phyloP scores from a whole-genome alignment of 345 rosid species.

The Eucalyptus marginata region DNA sequence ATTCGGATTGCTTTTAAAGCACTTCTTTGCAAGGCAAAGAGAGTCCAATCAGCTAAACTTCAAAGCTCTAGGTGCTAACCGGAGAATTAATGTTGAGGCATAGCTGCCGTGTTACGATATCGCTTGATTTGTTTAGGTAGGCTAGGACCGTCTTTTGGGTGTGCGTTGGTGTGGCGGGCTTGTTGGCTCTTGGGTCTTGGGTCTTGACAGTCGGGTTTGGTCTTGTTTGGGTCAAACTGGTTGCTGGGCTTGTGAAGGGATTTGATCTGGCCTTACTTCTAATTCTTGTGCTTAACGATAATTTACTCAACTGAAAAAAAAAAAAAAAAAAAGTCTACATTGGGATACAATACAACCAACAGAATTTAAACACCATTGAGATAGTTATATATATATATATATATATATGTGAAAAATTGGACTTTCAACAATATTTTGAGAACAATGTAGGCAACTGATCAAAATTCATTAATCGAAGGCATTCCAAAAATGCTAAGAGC shows the following conservation, averaged over 20 bases:
- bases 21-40: not conserved
- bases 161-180: not conserved
- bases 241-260: not conserved
- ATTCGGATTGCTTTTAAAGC: not conserved
- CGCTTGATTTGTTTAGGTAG: not conserved
- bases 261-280: not conserved
- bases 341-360: not conserved
- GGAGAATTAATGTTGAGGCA: not conserved
- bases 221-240: not conserved
- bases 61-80: not conserved
- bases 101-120: not conserved
- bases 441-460: no score
- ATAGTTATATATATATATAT: no score
- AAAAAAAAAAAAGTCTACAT: not conserved
- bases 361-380: not conserved
- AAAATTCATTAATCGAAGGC: no score
- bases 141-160: not conserved
- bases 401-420: no score
- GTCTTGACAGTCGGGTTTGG: not conserved
- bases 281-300: not conserved
- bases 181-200: not conserved
- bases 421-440: no score
- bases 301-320: not conserved
- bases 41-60: not conserved
- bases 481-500: no score